These are phyloP conservation scores for Fusarium staphyleae DNA, from an alignment of 2,329 filamentous ascomycete species.

Conservation along the genomic window DNA sequence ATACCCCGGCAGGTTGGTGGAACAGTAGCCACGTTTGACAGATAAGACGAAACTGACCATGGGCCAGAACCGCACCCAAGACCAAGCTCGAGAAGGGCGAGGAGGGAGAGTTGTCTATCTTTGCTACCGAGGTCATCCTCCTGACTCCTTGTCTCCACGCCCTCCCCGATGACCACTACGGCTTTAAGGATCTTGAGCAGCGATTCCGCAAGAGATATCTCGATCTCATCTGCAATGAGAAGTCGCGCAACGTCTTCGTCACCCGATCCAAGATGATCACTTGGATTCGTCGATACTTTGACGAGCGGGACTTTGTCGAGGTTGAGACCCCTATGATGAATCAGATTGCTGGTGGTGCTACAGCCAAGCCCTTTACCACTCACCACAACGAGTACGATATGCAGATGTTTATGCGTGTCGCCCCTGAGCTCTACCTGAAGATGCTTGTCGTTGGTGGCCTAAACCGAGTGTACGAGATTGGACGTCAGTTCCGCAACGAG, in stretches of 20 bases:
- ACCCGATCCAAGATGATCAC: conserved; percentile 87
- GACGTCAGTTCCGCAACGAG: conserved; percentile 95
- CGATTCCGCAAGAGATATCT: conserved; percentile 93
- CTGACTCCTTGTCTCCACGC: conserved; percentile 86
- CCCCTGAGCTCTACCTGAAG: conserved; percentile 96
- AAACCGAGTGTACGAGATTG: conserved; percentile 94
- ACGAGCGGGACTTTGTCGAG: conserved; percentile 86
- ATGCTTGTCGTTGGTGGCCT: conserved; percentile 93
- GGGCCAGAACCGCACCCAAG: conserved; percentile 79
- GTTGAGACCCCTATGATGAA: conserved; percentile 99
- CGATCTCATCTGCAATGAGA: conserved; percentile 96
- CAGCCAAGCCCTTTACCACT: conserved; percentile 90
- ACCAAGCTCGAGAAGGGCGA: conserved; percentile 79
- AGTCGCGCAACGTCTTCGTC: conserved; percentile 81
- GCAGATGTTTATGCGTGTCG: conserved; percentile 93
- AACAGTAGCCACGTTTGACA: neutral
- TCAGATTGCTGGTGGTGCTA: conserved; percentile 92
- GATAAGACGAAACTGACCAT: conserved; percentile 31
- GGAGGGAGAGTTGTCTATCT: conserved; percentile 87
- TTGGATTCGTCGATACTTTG: conserved; percentile 89
- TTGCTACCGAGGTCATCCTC: conserved; percentile 84
- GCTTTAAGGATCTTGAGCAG: conserved; percentile 94
- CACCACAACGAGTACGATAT: conserved; percentile 96
- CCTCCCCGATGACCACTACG: conserved; percentile 83
- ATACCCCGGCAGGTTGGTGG: conserved; percentile 41